A percentile compares a stretch with the other conserved stretches of the same genome.
Conservation (phyloP, 805 yeast genomes). For the Candida dendrica region DNA sequence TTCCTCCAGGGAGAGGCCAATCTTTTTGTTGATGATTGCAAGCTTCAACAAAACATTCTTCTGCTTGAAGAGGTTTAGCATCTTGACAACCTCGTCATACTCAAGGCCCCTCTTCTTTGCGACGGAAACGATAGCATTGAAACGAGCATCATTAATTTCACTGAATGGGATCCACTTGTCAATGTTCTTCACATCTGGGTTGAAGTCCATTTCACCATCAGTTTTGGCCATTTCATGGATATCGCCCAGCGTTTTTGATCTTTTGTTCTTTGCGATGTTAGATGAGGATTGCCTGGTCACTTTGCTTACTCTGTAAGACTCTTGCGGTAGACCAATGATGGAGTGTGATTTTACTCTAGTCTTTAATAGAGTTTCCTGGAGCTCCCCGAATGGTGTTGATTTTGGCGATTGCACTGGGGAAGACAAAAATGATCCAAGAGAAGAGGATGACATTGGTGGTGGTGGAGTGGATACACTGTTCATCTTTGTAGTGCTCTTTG, state of each 20-base stretch:
- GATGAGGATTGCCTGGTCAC: background rate
- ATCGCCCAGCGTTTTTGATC: background rate
- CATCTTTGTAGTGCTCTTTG: background rate
- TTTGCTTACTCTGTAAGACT: background rate
- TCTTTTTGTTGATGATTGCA: constrained; percentile 1
- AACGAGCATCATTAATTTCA: background rate
- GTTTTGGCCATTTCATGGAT: background rate
- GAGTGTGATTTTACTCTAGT: background rate
- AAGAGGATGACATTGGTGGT: background rate
- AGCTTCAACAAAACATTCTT: constrained; percentile 1
- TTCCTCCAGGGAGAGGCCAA: background rate
- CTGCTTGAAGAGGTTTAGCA: constrained; percentile 1
- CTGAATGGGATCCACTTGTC: background rate
- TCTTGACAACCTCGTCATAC: background rate
- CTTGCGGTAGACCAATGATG: background rate
- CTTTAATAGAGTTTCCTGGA: background rate
- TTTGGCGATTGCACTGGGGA: constrained; percentile 2
- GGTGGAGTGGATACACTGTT: background rate
- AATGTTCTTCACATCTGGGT: background rate
- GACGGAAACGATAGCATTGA: background rate
- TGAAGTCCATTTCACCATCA: background rate
- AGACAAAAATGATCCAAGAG: background rate
- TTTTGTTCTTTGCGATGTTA: background rate
- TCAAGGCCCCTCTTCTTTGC: background rate
- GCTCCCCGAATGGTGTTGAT: background rate